Percentiles rank a stretch among this genome's conserved stretches.
phyloP scores from a whole-genome alignment of 1,284 basidiomycete species.

The Prillingera fragicola region DNA sequence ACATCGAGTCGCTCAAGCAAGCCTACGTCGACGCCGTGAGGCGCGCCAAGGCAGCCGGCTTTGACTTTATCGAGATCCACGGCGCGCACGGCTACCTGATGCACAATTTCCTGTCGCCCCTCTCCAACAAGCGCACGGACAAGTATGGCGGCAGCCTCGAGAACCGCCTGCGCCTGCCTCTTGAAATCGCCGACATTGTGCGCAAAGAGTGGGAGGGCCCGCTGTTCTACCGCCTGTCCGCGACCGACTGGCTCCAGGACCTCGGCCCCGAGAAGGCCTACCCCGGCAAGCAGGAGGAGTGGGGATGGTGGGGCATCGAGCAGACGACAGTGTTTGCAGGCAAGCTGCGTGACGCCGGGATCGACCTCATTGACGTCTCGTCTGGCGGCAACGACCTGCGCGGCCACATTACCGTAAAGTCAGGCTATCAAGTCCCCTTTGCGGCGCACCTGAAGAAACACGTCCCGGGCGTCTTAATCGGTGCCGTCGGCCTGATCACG shows the following conservation, averaged over 20 bases:
- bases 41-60: conserved; percentile 60
- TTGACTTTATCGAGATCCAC: conserved; percentile 78
- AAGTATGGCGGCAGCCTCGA: conserved; percentile 67
- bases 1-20: conserved; percentile 60
- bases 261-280: conserved; percentile 40
- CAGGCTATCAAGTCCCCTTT: conserved; percentile 67
- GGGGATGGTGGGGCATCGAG: conserved; percentile 57
- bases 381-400: conserved; percentile 62
- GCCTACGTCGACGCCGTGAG: conserved; percentile 62
- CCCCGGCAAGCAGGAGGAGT: conserved; percentile 54
- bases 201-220: conserved; percentile 63
- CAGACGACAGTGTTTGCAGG: conserved; percentile 61
- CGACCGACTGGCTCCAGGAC: conserved; percentile 68
- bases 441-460: conserved; percentile 64
- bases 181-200: conserved; percentile 56
- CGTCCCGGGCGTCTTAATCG: conserved; percentile 56
- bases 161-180: conserved; percentile 64
- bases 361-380: conserved; percentile 68
- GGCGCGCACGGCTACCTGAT: conserved; percentile 63
- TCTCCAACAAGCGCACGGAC: conserved; percentile 66
- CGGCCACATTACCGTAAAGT: conserved; percentile 56
- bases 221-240: conserved; percentile 68
- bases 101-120: conserved; percentile 61
- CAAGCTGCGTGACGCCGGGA: conserved; percentile 58
- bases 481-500: conserved; percentile 69